These are phyloP conservation scores for Pyrenochaeta sp. DNA, from an alignment of 2,329 filamentous ascomycete species.

Conservation along the genomic window DNA sequence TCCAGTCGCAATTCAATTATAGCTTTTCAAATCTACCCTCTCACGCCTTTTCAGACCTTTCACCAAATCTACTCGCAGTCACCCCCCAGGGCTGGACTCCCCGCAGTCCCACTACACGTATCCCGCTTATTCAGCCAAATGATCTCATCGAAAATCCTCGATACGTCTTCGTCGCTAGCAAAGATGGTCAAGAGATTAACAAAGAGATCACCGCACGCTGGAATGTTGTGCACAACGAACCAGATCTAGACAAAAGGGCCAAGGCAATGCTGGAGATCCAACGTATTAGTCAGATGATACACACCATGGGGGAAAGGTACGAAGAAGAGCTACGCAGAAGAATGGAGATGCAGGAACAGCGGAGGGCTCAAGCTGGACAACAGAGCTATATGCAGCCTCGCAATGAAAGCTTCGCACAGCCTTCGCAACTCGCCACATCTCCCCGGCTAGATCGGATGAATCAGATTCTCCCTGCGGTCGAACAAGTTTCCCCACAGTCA, in stretches of 20 bases:
- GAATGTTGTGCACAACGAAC: neutral
- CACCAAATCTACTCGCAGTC: neutral
- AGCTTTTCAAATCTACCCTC: neutral
- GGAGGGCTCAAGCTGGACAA: neutral
- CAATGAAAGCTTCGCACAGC: neutral
- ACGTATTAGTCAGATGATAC: neutral
- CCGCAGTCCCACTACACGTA: neutral
- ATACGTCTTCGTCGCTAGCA: neutral
- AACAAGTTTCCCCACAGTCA: neutral
- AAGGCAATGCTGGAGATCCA: neutral
- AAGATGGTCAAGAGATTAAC: neutral
- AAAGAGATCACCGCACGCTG: neutral
- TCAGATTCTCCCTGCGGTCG: neutral
- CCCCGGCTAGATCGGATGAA: neutral
- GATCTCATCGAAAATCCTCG: conserved; percentile 2
- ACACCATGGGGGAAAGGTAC: neutral
- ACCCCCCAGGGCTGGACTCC: neutral
- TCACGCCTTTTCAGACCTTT: neutral
- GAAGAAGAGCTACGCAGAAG: neutral
- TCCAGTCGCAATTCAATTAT: neutral
- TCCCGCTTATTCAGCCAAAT: neutral
- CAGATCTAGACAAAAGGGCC: neutral
- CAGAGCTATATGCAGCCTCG: neutral
- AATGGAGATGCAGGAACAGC: neutral
- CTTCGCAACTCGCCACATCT: neutral